Base-by-base conservation (phyloP, 1,139 yeast genomes). In the Geotrichum phurueaensis region DNA sequence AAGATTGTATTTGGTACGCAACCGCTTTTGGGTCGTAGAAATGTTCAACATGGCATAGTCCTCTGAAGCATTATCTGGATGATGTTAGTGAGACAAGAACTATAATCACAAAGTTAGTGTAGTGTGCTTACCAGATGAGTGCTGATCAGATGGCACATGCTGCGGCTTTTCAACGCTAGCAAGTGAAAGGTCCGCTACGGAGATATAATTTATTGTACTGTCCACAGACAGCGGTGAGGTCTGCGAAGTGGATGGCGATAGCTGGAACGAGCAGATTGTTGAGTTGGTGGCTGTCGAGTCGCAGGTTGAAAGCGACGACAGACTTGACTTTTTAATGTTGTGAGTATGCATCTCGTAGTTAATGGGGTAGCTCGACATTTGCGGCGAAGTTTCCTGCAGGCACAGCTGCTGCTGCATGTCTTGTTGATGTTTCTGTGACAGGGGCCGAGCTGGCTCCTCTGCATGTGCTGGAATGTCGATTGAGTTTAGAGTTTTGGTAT, bases 1-100 rank as follows among this genome's bases (percentile, higher is more conserved):
- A n/a, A 72, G 65, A 39, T 73, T 71, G 66, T 56, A 67, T 58
- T 66, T 65, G 43, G 63, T 64, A 49, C 65, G 59, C 36, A 69
- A 60, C 27, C 67, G 63, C 27, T 66, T 60, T 53, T 67, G 71
- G 36, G 53, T 31, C n/a, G 54, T 55, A 25, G 48, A 27, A 5
- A 2, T 54, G 47, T 53, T 51, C 25, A 33, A 39, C 39, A 53
- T 48, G 25, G 29, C 39, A 18, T 39, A 52, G 22, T 56, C 60
- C 20, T 61, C 65, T 20, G 56, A 15, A 10, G 62, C 22, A 64
- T 59, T 33, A 9, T 33, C 39, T 33, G n/a, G n/a, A 33, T 12
- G n/a, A 15, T 33, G 39, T 33, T 33, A 33, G 39, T 13, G 15
- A 33, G 4, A 3, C n/a, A 12, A 13, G n/a, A 33, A 33, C 3